Percentiles rank a stretch among this genome's conserved stretches.
These are phyloP conservation scores for Lippia alba DNA, from an alignment of 305 asterid species.

Conservation along the genomic window DNA sequence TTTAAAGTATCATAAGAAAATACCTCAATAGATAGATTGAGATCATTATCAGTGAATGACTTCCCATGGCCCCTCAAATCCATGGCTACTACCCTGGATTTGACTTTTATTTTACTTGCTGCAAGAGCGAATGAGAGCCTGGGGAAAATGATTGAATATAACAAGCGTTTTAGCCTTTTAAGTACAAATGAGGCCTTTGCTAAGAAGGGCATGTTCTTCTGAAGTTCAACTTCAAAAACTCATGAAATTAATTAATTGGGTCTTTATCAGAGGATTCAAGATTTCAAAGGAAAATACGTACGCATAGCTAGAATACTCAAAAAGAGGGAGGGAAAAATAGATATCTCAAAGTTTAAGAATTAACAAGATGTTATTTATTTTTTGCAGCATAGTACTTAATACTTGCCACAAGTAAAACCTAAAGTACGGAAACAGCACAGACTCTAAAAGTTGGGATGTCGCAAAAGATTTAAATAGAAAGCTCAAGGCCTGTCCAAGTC, in stretches of 20 bases:
- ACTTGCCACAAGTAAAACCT: conserved; percentile 16
- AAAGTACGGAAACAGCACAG: neutral
- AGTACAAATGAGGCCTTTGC: conserved; percentile 26
- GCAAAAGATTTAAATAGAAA: conserved; percentile 19
- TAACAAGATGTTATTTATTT: neutral
- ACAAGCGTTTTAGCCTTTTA: conserved; percentile 14
- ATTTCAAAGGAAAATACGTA: neutral
- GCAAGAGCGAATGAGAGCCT: conserved; percentile 91
- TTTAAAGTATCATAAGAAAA: conserved; percentile 20
- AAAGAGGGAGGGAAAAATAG: neutral
- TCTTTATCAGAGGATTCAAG: conserved; percentile 2
- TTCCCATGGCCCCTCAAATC: conserved; percentile 98
- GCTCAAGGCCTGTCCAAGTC: too few relatives aligned
- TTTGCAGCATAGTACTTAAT: too few relatives aligned
- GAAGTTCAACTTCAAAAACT: conserved; percentile 8
- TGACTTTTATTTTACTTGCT: conserved; percentile 81
- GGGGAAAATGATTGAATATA: conserved; percentile 31
- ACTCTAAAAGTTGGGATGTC: neutral
- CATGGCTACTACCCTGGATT: conserved; percentile 79
- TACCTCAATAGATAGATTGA: conserved; percentile 89
- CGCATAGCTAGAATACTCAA: neutral
- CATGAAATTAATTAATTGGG: conserved; percentile 5
- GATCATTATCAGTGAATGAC: conserved; percentile 78
- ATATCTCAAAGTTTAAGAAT: conserved; percentile 9
- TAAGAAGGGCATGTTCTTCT: conserved; percentile 11